These are phyloP conservation scores for Escallonia rubra DNA, from an alignment of 129 eudicot species.

Conservation along the genomic window DNA sequence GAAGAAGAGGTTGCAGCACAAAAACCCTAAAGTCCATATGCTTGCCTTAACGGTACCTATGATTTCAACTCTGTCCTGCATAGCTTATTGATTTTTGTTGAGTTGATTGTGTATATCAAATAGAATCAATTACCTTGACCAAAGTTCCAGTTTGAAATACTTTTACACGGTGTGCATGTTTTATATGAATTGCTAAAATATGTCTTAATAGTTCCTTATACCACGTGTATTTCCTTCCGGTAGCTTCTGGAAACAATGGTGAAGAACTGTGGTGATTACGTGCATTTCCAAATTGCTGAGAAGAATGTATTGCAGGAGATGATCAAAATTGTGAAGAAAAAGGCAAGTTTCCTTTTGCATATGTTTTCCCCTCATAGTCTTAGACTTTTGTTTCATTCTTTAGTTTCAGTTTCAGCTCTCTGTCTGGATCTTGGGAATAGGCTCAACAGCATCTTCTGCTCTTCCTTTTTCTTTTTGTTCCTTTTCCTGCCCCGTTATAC, in stretches of 20 bases:
- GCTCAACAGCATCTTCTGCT: too few species aligned
- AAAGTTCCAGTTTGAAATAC: too few species aligned
- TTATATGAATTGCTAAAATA: neutral
- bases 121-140: too few species aligned
- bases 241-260: slow-evolving; percentile 94
- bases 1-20: slow-evolving; percentile 80
- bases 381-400: neutral
- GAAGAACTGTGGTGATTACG: slow-evolving; percentile 84
- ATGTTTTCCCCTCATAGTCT: too few species aligned
- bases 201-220: neutral
- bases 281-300: slow-evolving; percentile 77
- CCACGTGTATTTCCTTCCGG: neutral
- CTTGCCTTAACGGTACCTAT: slow-evolving; percentile 79
- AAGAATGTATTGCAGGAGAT: slow-evolving; percentile 68
- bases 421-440: too few species aligned
- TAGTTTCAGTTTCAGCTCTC: neutral
- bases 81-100: neutral
- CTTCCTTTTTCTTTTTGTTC: too few species aligned
- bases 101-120: neutral
- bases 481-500: too few species aligned
- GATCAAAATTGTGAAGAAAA: slow-evolving; percentile 85
- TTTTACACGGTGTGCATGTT: too few species aligned
- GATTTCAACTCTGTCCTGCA: neutral
- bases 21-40: slow-evolving; percentile 83
- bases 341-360: slow-evolving; percentile 26